Evolutionary conservation across 768 basidiomycete species (phyloP), one percentile per base, ranked within the genome.

Genomic region (Sporobolomyces pararoseus): DNA sequence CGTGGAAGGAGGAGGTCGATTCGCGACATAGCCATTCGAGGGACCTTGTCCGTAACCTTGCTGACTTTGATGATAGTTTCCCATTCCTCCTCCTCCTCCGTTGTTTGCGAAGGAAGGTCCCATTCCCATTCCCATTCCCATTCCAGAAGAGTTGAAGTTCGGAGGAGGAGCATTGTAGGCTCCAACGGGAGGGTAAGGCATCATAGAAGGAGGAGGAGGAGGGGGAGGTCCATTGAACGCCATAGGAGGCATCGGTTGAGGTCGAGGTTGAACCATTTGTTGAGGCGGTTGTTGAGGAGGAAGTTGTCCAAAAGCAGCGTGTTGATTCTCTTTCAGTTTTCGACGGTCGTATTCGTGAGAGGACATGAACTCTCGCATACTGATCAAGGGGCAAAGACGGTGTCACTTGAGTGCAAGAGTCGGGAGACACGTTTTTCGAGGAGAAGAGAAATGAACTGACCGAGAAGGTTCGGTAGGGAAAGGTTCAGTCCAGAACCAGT

Each of bases 401-500:
- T 10, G 39, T 9, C 39, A 42, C 10, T 17, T 10, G 17, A 42
- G 39, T 42, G 17, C 9, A 42, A 10, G 10, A 42, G 39, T 42
- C 17, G 9, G 39, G 17, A 42, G 39, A 42, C 9, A 10, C 39
- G 39, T 42, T 42, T 17, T 9, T 9, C 39, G 17, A 17, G 17
- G 17, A 47, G 46, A 47, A 47, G 10, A 23, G 21, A 23, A 6
- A 13, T 42, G 44, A 31, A 60, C 72, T 42, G 14, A 74, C 69
- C 21, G 29, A 19, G 44, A 16, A 7, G 64, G 64, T 7, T 68
- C 66, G 3, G 50, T 42, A 3, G 73, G 73, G 54, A 31, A 63
- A 0, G 95, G 94, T 72, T 90, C 87, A 0, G 87, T 87, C 90
- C 91, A 96, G 79, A 98, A 96, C 82, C 92, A 98, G 25, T 89